Conservation (phyloP, 352 stramenopile species). For the Elongisporangium anandrum region DNA sequence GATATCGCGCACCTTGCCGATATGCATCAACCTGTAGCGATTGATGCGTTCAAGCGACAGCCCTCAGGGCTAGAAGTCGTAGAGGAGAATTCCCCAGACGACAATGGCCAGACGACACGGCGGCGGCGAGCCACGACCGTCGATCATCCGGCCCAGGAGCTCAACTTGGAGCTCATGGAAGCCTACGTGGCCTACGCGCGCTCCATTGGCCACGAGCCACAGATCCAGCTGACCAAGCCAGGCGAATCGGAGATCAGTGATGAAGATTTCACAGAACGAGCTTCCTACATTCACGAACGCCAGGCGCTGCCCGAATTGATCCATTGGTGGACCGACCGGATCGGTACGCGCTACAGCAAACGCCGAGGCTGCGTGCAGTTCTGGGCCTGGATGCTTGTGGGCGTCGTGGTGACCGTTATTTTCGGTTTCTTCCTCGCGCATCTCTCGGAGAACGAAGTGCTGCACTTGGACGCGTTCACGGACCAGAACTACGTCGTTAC, state of each 20-base stretch:
- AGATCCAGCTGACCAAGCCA: slow-evolving; percentile 85
- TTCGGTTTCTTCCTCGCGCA: slow-evolving; percentile 28
- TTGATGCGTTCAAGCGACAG: slow-evolving; percentile 39
- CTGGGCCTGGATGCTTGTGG: slow-evolving; percentile 32
- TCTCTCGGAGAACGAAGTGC: slow-evolving; percentile 47
- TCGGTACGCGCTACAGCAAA: slow-evolving; percentile 36
- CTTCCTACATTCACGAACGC: slow-evolving; percentile 34
- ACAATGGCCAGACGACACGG: slow-evolving; percentile 13
- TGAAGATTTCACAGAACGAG: slow-evolving; percentile 13
- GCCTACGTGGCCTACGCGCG: slow-evolving; percentile 93
- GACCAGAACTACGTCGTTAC: slow-evolving; percentile 42
- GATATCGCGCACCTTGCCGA: slow-evolving; percentile 54
- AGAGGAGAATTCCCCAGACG: slow-evolving; percentile 63
- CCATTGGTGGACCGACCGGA: slow-evolving; percentile 40
- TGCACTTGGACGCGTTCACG: slow-evolving; percentile 60
- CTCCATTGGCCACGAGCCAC: slow-evolving; percentile 75
- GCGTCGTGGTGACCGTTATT: slow-evolving; percentile 22
- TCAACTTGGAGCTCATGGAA: slow-evolving; percentile 93
- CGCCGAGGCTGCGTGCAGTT: slow-evolving; percentile 28
- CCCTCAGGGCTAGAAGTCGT: slow-evolving; percentile 46
- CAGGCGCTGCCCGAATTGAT: slow-evolving; percentile 21
- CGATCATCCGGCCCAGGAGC: slow-evolving; percentile 81
- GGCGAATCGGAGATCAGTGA: slow-evolving; percentile 42
- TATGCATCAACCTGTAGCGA: slow-evolving; percentile 41
- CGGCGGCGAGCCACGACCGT: slow-evolving; percentile 57